Evolutionary conservation across 2,329 filamentous ascomycete genomes (phyloP).

Genomic region (Sporothrix brasiliensis): DNA sequence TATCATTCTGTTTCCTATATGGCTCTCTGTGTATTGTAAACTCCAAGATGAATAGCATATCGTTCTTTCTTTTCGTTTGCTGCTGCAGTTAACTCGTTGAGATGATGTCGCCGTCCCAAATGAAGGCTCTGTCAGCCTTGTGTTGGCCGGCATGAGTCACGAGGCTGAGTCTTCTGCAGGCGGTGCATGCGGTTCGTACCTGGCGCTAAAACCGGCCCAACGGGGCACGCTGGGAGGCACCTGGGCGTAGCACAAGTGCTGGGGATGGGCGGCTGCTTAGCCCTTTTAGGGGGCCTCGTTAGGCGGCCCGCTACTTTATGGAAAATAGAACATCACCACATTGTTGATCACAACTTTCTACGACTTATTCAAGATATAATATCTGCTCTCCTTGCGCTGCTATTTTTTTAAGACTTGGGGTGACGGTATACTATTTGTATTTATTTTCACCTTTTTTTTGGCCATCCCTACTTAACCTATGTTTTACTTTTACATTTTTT

Average conservation of each 20-base stretch:
- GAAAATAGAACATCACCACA: not conserved
- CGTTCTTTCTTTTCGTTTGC: too few species aligned
- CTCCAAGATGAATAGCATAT: not conserved
- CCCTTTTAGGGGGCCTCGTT: not conserved
- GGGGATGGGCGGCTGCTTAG: not conserved
- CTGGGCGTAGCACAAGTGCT: not conserved
- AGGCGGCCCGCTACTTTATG: not conserved
- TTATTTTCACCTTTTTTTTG: too few species aligned
- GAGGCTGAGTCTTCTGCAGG: not conserved
- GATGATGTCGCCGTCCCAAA: too few species aligned
- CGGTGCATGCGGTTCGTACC: not conserved
- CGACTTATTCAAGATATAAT: not conserved
- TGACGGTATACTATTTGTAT: too few species aligned
- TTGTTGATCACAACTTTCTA: not conserved
- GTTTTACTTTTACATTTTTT: not conserved
- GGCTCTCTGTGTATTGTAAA: not conserved
- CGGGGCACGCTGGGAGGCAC: not conserved
- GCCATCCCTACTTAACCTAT: too few species aligned
- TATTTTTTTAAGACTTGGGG: too few species aligned
- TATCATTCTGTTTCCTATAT: not conserved
- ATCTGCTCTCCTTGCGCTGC: too few species aligned
- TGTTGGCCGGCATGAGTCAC: conserved; percentile 22
- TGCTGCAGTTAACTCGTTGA: too few species aligned
- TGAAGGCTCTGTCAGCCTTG: not conserved
- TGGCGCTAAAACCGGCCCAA: not conserved